Evolutionary conservation across 345 rosid species (phyloP), one percentile per base, ranked within the genome.

Genomic region (Turnera subulata): DNA sequence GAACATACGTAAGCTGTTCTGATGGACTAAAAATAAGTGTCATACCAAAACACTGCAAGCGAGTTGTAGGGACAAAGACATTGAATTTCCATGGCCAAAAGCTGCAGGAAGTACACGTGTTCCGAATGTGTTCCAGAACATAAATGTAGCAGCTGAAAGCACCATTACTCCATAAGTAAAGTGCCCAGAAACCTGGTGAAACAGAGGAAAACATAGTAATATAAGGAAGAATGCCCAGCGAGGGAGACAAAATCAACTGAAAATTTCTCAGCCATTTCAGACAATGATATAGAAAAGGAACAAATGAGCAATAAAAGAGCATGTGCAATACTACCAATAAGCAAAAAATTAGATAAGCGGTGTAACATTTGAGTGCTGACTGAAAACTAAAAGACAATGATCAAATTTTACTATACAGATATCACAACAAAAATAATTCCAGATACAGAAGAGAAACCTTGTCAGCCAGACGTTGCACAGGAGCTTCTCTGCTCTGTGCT

Each of bases 141-240:
- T 69, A 73, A 86, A 92, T 24, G 98, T 92, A 42, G 89, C 89
- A 45, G 84, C 88, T 69, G 98, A 92, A 62, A 92, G 84, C 58
- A 93, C 85, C 93, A 92, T 92, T 32, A 92, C 98, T 66, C 98
- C 98, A 75, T 92, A 92, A 5, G 98, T 86, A 69, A 92, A 89
- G 60, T 84, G 89, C 63, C 98, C 98, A 54, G 98, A 78, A 12
- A 92, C 95, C 98, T 92, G 66, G 25, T 48, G 59, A 49, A 37
- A 58, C 69, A 40, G 55, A 18, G 17, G 48, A 50, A 38, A 62
- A 26, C 35, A 44, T 13, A 62, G 43, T 62, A 6, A 62, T 8
- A 29, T 29, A 8, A 4, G 8, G 35, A 29, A 3, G 8, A 29
- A n/a, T n/a, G 35, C 35, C 35, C 35, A 29, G 8, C 35, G 8